These are phyloP conservation scores for Calonectria ilicicola DNA, from an alignment of 2,329 filamentous ascomycete genomes.

Conservation along the genomic window DNA sequence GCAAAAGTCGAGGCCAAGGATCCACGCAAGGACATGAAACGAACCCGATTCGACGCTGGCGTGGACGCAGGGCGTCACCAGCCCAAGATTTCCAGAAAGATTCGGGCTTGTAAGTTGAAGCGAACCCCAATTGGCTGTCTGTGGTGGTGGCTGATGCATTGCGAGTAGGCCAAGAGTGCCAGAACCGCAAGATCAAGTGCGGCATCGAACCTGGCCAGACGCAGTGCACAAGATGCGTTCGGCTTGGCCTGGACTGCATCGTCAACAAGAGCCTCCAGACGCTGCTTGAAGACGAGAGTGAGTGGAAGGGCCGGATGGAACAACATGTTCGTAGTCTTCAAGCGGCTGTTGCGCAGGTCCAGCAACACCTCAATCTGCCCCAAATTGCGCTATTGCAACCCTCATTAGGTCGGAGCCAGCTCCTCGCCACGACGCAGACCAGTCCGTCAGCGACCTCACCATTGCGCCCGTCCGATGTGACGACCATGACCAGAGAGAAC, in stretches of 20 bases:
- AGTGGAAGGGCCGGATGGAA: slow-evolving; percentile 52
- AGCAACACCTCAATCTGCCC: slow-evolving; percentile 35
- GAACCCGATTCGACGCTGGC: slow-evolving; percentile 5
- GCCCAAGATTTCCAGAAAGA: slow-evolving; percentile 48
- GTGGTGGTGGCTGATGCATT: neutral
- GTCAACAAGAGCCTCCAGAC: slow-evolving; percentile 68
- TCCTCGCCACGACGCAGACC: neutral
- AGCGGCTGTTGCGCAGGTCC: slow-evolving; percentile 42
- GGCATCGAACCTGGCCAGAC: slow-evolving; percentile 58
- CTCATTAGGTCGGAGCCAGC: neutral
- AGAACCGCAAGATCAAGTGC: slow-evolving; percentile 67
- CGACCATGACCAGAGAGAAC: slow-evolving; percentile 49
- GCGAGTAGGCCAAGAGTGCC: slow-evolving; percentile 55
- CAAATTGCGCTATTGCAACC: neutral
- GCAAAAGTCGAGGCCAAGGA: neutral
- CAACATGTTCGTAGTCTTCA: slow-evolving; percentile 41
- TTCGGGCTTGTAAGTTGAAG: slow-evolving; percentile 45
- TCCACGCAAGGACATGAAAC: slow-evolving; percentile 12
- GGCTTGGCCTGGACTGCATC: slow-evolving; percentile 62
- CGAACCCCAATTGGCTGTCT: neutral
- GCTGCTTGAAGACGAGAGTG: slow-evolving; percentile 64
- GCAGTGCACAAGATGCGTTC: slow-evolving; percentile 61
- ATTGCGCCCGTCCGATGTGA: slow-evolving; percentile 27
- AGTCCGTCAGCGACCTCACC: neutral
- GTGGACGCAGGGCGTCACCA: slow-evolving; percentile 13